These are phyloP conservation scores for Cyberlindnera subsufficiens DNA, from an alignment of 805 yeast species.

Conservation along the genomic window DNA sequence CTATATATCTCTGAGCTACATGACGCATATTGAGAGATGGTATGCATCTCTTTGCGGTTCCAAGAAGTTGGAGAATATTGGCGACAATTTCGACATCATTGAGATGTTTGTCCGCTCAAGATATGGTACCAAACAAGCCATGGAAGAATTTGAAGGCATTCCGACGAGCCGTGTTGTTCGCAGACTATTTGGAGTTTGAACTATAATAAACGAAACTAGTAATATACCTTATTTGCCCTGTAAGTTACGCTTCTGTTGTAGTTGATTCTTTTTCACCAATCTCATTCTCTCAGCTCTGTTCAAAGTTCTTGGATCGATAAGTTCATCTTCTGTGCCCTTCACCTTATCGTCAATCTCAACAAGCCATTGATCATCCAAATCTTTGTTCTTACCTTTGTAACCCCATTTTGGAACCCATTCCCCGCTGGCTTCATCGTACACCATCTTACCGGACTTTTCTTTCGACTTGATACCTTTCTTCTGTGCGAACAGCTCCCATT, in stretches of 20 bases:
- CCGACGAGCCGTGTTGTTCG: slow-evolving; percentile 17
- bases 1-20: slow-evolving; percentile 19
- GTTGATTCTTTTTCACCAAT: slow-evolving; percentile 75
- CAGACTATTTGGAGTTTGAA: slow-evolving; percentile 14
- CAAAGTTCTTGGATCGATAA: slow-evolving; percentile 83
- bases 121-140: slow-evolving; percentile 23
- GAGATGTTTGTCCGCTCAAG: slow-evolving; percentile 25
- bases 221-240: slow-evolving; percentile 25
- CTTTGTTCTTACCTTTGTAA: slow-evolving; percentile 87
- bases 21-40: slow-evolving; percentile 23
- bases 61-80: slow-evolving; percentile 19
- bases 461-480: slow-evolving; percentile 91
- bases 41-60: slow-evolving; percentile 27
- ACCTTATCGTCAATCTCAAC: slow-evolving; percentile 86
- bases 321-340: slow-evolving; percentile 51
- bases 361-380: slow-evolving; percentile 85
- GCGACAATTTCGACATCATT: slow-evolving; percentile 32
- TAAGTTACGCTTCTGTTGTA: slow-evolving; percentile 80
- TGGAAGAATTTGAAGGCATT: slow-evolving; percentile 21
- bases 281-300: slow-evolving; percentile 78
- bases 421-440: slow-evolving; percentile 81
- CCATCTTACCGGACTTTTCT: slow-evolving; percentile 83
- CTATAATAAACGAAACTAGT: not conserved
- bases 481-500: slow-evolving; percentile 96
- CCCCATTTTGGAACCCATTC: slow-evolving; percentile 99